Percentiles rank a stretch among this genome's conserved stretches.
Evolutionary conservation across 2,329 filamentous ascomycete species (phyloP).

Genomic region (Colletotrichum salicis): DNA sequence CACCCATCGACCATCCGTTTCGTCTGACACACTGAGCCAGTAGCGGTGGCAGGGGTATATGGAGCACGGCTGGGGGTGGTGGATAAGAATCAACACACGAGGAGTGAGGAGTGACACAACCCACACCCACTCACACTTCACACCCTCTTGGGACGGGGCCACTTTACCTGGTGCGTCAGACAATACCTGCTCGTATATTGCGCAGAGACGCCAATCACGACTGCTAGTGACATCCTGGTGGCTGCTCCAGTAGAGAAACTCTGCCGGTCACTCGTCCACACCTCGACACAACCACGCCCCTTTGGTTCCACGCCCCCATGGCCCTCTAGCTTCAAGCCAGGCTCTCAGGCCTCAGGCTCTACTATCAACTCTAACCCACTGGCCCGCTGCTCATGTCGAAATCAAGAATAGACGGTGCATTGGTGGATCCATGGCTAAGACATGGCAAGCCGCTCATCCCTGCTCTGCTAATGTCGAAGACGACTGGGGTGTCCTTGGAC

Average conservation of each 20-base stretch:
- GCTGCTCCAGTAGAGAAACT: slow-evolving; percentile 39
- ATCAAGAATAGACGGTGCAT: slow-evolving; percentile 59
- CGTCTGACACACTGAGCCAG: slow-evolving; percentile 33
- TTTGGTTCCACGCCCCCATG: slow-evolving; percentile 22
- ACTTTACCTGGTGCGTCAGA: slow-evolving; percentile 63
- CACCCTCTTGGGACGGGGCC: slow-evolving; percentile 43
- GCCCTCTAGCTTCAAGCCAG: slow-evolving; percentile 14
- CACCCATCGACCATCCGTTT: slow-evolving; percentile 34
- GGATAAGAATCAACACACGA: slow-evolving; percentile 30
- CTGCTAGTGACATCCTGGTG: slow-evolving; percentile 40
- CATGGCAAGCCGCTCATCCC: slow-evolving; percentile 41
- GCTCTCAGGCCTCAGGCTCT: slow-evolving; percentile 36
- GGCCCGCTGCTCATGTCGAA: slow-evolving; percentile 38
- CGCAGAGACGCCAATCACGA: slow-evolving; percentile 56
- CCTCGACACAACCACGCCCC: slow-evolving; percentile 38
- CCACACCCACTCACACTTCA: background rate
- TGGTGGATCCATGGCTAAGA: slow-evolving; percentile 42
- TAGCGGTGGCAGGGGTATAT: slow-evolving; percentile 32
- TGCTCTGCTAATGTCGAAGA: slow-evolving; percentile 40
- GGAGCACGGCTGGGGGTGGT: slow-evolving; percentile 32
- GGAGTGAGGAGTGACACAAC: background rate
- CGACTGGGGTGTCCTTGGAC: slow-evolving; percentile 39
- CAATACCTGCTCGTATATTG: slow-evolving; percentile 60
- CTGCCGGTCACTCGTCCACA: slow-evolving; percentile 41
- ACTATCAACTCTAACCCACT: slow-evolving; percentile 46